Conservation (phyloP, 176 grass and related monocot genomes). For the Microstegium vimineum region DNA sequence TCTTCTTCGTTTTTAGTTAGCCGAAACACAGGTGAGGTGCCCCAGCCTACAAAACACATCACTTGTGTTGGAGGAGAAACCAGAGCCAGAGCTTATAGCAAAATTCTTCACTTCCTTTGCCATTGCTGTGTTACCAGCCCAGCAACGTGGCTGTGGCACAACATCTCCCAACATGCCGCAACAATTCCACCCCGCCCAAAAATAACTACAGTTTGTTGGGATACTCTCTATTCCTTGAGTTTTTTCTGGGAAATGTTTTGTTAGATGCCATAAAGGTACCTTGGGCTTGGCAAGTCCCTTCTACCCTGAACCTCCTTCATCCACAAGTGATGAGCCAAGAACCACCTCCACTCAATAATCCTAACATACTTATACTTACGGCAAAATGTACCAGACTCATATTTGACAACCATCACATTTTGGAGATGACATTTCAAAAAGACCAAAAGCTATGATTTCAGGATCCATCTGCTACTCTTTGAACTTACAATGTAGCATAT, state of each 20-base stretch:
- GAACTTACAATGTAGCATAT: conserved; percentile 25
- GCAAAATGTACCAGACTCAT: conserved; percentile 21
- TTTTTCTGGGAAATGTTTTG: not conserved
- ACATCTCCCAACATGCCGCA: not conserved
- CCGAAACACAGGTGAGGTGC: not conserved
- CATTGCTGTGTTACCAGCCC: not conserved
- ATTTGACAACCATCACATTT: conserved; percentile 13
- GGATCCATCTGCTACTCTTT: conserved; percentile 17
- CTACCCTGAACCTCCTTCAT: not conserved
- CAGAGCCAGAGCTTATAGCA: not conserved
- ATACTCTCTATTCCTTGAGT: not conserved
- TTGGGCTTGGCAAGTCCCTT: conserved; percentile 8
- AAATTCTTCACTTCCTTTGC: not conserved
- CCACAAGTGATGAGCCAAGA: not conserved
- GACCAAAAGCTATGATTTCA: conserved; percentile 12
- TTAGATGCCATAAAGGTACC: not conserved
- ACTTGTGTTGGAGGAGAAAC: not conserved
- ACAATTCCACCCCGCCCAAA: not conserved
- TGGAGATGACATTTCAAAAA: conserved; percentile 23
- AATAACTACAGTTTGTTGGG: not conserved
- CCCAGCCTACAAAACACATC: not conserved
- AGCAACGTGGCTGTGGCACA: not conserved
- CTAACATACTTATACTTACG: conserved; percentile 2
- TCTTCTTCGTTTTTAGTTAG: not conserved
- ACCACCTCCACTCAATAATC: not conserved